phyloP scores from a whole-genome alignment of 257 asterid species.

The Capsicum chinense region DNA sequence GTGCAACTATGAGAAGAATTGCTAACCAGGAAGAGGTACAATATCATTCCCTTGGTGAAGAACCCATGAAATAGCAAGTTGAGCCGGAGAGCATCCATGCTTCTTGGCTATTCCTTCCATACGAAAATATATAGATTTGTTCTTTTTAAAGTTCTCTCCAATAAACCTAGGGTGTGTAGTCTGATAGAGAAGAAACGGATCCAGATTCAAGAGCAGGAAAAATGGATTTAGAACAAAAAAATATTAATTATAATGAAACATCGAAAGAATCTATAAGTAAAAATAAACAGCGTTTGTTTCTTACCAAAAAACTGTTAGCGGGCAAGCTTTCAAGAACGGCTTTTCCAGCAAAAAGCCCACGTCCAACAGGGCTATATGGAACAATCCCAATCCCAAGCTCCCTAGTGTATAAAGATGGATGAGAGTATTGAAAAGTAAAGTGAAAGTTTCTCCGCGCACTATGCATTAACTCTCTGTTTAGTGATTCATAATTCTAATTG shows the following conservation, averaged over 20 bases:
- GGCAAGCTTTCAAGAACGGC: slow-evolving; percentile 49
- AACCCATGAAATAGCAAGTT: slow-evolving; percentile 71
- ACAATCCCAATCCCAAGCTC: slow-evolving; percentile 72
- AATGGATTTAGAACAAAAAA: not conserved
- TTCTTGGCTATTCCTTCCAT: slow-evolving; percentile 53
- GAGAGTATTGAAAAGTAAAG: not conserved
- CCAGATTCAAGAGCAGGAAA: not conserved
- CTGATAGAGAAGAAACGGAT: slow-evolving; percentile 33
- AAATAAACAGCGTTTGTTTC: not conserved
- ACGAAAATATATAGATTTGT: slow-evolving; percentile 56
- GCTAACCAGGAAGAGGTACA: slow-evolving; percentile 64
- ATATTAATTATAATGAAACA: not conserved
- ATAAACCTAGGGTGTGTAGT: slow-evolving; percentile 55
- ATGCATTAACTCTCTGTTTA: not conserved
- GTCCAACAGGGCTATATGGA: slow-evolving; percentile 62
- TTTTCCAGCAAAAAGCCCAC: slow-evolving; percentile 60
- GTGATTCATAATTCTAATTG: not conserved
- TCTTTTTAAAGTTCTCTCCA: slow-evolving; percentile 67
- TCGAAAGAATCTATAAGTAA: not conserved
- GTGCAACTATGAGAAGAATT: not conserved
- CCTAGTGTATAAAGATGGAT: slow-evolving; percentile 38
- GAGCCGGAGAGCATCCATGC: slow-evolving; percentile 59
- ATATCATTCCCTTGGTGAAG: slow-evolving; percentile 61
- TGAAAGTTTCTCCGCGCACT: not conserved
- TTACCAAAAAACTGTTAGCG: slow-evolving; percentile 51